Base-by-base conservation (phyloP, 169 alveolate species). In the Plasmodium knowlesi region DNA sequence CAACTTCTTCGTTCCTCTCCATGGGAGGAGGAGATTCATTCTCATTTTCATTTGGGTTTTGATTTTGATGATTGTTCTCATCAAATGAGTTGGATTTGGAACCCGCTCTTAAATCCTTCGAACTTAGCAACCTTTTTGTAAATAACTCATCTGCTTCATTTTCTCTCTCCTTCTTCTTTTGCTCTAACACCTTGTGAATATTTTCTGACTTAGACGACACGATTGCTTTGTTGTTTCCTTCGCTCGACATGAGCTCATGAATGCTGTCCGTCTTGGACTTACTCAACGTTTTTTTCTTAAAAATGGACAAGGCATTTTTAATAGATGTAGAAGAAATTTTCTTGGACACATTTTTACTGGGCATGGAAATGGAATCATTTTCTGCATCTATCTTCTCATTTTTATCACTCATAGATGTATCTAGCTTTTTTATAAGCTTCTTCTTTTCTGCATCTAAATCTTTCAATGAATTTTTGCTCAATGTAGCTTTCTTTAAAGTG, bases 181-280 rank as follows among this genome's bases (percentile, higher is more conserved):
- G 82, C 82, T 78, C 88, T n/a, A 34, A 78, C 70, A 37, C 32
- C 37, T 32, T 88, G 10, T 57, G 30, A 88, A 22, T 61, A 78
- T 88, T 88, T 54, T 57, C 89, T 6, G 94, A 88, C 70, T 88
- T 88, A n/a, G 82, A 88, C 14, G 94, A 79, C 30, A 25, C 70
- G 25, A 70, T 39, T 1, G 72, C 70, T 22, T 88, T 78, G 46
- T 46, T 46, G 54, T 71, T 88, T 50, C 61, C 70, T 78, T 22
- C 25, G 3, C 5, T 28, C 46, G 71, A 46, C 57, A 9, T 46
- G 57, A 46, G 78, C 41, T 61, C 94, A 12, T 88, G 37, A 76
- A 88, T 79, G 72, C 81, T 79, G 12, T 78, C 94, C 4, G 89
- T 61, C 71, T 88, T 88, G 30, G 88, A 88, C 50, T 88, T 88